Percentiles rank a stretch among this genome's conserved stretches.
phyloP scores from a whole-genome alignment of 2,329 filamentous ascomycete genomes.

The Trichophyton schoenleinii region DNA sequence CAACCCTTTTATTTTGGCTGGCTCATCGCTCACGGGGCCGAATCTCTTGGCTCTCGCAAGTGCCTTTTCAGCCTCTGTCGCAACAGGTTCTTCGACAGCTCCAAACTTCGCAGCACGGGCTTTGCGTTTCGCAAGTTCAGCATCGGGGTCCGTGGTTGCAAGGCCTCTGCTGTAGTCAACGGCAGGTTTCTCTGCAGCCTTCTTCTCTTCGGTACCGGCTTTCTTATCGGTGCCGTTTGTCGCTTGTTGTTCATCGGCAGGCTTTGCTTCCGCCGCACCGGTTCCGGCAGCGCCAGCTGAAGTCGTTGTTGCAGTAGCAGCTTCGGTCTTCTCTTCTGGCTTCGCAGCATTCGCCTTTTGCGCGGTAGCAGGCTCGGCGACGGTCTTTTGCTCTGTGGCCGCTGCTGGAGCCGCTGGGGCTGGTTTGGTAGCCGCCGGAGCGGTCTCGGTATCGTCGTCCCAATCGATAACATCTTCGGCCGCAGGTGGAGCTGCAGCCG shows the following conservation, averaged over 20 bases:
- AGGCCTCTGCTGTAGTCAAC: conserved; percentile 32
- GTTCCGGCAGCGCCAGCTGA: conserved; percentile 3
- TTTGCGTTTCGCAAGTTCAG: conserved; percentile 37
- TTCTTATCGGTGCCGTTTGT: conserved; percentile 15
- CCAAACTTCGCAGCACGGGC: conserved; percentile 39
- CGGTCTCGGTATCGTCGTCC: conserved; percentile 26
- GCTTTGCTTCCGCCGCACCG: conserved; percentile 11
- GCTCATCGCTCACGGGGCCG: conserved; percentile 21
- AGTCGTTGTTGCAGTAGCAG: conserved; percentile 2
- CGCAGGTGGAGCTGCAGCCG: conserved; percentile 7
- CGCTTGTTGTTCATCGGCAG: conserved; percentile 12
- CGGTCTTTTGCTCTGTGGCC: conserved; percentile 30
- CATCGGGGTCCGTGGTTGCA: conserved; percentile 33
- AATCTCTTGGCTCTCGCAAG: conserved; percentile 38
- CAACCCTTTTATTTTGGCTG: conserved; percentile 28
- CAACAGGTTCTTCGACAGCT: conserved; percentile 29
- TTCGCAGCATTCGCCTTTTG: conserved; percentile 28
- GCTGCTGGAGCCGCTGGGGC: conserved; percentile 27
- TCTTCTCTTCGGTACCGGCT: conserved; percentile 18
- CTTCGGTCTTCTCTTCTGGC: conserved; percentile 13
- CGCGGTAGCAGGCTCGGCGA: conserved; percentile 27
- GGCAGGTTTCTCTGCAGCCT: conserved; percentile 18
- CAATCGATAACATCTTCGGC: conserved; percentile 36
- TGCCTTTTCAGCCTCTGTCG: conserved; percentile 33
- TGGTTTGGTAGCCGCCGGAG: conserved; percentile 28